These are phyloP conservation scores for Elsinoe necatrix DNA, from an alignment of 2,329 filamentous ascomycete genomes.

Conservation along the genomic window DNA sequence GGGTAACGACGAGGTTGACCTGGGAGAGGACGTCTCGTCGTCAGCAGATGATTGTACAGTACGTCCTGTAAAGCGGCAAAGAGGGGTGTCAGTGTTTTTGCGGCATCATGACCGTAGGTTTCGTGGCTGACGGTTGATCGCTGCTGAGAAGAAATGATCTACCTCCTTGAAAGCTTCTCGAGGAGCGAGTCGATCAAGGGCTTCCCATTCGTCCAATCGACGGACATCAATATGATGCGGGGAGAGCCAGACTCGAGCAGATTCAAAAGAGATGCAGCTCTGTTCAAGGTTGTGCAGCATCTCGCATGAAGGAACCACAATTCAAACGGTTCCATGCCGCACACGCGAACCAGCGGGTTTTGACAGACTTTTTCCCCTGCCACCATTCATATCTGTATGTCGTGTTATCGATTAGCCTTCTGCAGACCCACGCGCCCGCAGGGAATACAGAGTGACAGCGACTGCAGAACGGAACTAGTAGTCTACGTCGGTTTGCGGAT, in stretches of 20 bases:
- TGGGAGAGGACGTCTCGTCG: neutral
- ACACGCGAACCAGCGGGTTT: conserved; percentile 12
- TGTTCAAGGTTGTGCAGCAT: neutral
- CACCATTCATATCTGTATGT: neutral
- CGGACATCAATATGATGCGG: neutral
- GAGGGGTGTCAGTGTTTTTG: neutral
- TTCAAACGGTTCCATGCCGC: neutral
- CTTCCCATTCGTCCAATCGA: neutral
- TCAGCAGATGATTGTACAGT: neutral
- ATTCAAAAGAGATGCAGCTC: neutral
- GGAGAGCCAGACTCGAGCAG: neutral
- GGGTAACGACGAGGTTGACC: neutral
- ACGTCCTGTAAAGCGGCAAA: neutral
- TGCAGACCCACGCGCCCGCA: conserved; percentile 3
- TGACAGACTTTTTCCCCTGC: neutral
- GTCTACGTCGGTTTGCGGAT: neutral
- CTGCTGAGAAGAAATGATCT: conserved; percentile 2
- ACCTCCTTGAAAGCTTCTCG: neutral
- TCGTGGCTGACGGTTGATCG: neutral
- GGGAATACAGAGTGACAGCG: neutral
- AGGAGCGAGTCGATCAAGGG: neutral
- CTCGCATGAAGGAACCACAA: neutral
- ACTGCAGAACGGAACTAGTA: neutral
- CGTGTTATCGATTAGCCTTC: neutral
- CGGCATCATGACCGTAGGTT: neutral